These are phyloP conservation scores for Alternaria angustiovoidea DNA, from an alignment of 2,329 filamentous ascomycete genomes.

Conservation along the genomic window DNA sequence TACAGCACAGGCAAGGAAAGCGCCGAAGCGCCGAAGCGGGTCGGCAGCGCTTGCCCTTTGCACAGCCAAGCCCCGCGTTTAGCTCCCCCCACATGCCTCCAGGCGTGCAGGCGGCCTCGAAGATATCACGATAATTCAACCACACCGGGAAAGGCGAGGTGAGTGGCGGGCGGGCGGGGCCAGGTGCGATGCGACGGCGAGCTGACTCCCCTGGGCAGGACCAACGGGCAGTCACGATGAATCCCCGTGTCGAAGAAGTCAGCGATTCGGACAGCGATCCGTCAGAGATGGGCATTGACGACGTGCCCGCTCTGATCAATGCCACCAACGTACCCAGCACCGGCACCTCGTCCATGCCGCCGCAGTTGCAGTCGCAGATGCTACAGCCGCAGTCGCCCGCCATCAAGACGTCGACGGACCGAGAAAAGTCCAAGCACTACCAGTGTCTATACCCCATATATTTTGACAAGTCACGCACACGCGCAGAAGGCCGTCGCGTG, in stretches of 20 bases:
- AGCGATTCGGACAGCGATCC: conserved; percentile 77
- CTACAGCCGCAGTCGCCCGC: conserved; percentile 49
- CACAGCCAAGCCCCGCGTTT: conserved; percentile 18
- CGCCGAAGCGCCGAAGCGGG: conserved; percentile 5
- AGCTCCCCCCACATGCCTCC: conserved; percentile 16
- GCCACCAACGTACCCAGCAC: conserved; percentile 44
- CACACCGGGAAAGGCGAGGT: conserved; percentile 6
- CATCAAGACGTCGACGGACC: conserved; percentile 54
- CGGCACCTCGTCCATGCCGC: conserved; percentile 35
- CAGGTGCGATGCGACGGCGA: not conserved
- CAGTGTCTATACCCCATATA: conserved; percentile 95
- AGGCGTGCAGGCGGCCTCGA: conserved; percentile 6
- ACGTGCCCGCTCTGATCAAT: conserved; percentile 70
- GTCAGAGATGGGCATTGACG: conserved; percentile 78
- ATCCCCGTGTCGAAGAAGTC: conserved; percentile 91
- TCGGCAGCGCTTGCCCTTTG: conserved; percentile 7
- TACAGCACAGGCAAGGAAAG: not conserved
- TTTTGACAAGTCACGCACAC: conserved; percentile 80
- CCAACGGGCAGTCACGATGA: conserved; percentile 33
- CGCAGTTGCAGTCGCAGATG: conserved; percentile 42
- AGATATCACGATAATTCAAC: conserved; percentile 2
- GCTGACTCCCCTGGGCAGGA: conserved; percentile 46
- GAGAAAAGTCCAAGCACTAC: conserved; percentile 73
- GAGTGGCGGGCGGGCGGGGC: not conserved
- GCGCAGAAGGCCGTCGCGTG: conserved; percentile 84